These are phyloP conservation scores for Monilinia fructicola DNA, from an alignment of 2,329 filamentous ascomycete species.

Conservation along the genomic window DNA sequence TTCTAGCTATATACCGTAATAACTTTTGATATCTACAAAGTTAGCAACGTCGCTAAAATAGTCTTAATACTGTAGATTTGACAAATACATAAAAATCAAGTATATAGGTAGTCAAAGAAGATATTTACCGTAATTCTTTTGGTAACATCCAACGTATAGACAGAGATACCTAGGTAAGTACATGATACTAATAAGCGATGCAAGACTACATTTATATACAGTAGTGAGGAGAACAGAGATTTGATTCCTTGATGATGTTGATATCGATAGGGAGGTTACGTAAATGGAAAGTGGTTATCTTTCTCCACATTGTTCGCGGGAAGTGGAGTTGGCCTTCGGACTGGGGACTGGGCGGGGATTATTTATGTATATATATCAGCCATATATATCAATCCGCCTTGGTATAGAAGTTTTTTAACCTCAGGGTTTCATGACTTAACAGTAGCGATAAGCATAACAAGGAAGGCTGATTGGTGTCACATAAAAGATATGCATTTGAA, in stretches of 20 bases:
- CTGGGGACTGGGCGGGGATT: no score
- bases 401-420: neutral
- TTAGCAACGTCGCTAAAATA: no score
- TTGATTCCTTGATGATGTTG: neutral
- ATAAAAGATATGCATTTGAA: slow-evolving; percentile 9
- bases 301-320: slow-evolving; percentile 11
- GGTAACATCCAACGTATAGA: no score
- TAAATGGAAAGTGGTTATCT: slow-evolving; percentile 13
- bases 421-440: neutral
- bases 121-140: no score
- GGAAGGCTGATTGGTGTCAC: slow-evolving; percentile 1
- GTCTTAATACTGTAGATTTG: no score
- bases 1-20: no score
- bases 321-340: neutral
- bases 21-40: no score
- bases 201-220: no score
- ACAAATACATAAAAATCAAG: no score
- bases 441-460: slow-evolving; percentile 6
- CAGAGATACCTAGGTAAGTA: no score
- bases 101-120: no score
- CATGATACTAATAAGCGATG: no score
- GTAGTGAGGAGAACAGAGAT: neutral
- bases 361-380: neutral
- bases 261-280: slow-evolving; percentile 13
- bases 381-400: neutral